Evolutionary conservation across 768 basidiomycete genomes (phyloP), one percentile per base, ranked within the genome.

Genomic region (Boletus rex-veris): DNA sequence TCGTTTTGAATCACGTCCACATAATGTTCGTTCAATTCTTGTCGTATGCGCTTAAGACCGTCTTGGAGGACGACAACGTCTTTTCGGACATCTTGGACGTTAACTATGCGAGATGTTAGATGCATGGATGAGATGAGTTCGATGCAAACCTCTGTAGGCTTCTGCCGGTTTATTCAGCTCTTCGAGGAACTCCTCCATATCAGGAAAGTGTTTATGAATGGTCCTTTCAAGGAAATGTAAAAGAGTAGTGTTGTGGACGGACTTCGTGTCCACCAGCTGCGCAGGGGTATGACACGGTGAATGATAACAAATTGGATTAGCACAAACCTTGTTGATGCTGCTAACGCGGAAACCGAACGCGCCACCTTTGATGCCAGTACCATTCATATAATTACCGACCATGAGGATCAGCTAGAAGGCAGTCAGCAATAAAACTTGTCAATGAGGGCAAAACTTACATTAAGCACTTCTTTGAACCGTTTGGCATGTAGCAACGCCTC

Each of bases 331-430:
- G 75, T 99, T 98, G 72, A 99, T 95, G 70, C 94, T 96, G 73
- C 92, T 93, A 48, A 98, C 84, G 64, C 90, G 85, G 81, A 99
- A 99, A 54, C 96, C 96, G 62, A 91, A 96, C 1, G 97, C 97
- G 31, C 95, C 95, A 51, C 96, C 96, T 69, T 96, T 97, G 63
- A 92, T 81, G 50, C 95, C 93, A 49, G 92, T 88, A 7, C 94
- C 92, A 67, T 99, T 99, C 87, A 98, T 94, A 70, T 93, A 99
- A 69, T 99, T 99, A 40, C 96, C 96, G 60, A 99, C 83, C 61
- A 95, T 79, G 14, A 99, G 84, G 59, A 98, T 97, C 39, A 99
- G 81, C 88, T 87, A 49, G 18, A 41, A 6, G 5, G 39, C 41
- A 24, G 45, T 60, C 38, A 63, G 35, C 11, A n/a, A 36, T 31